Evolutionary conservation across 805 yeast genomes (phyloP).

Genomic region (Candida hungchunana): DNA sequence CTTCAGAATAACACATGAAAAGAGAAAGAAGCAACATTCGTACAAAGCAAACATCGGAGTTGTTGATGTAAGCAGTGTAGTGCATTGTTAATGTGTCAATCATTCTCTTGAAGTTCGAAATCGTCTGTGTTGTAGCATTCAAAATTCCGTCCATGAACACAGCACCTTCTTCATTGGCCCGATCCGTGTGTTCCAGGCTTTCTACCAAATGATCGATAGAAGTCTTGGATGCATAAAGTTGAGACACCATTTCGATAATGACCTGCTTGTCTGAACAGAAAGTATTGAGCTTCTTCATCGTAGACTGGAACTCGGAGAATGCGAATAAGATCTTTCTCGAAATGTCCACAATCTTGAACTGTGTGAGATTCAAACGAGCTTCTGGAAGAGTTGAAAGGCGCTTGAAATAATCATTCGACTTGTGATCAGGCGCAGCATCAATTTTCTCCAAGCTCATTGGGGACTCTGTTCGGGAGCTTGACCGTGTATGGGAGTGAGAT

Average conservation of each 20-base stretch:
- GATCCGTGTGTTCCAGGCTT: conserved; percentile 46
- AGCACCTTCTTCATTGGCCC: conserved; percentile 9
- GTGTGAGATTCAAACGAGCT: conserved; percentile 23
- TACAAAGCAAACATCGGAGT: conserved; percentile 59
- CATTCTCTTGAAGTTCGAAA: conserved; percentile 46
- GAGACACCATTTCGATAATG: conserved; percentile 49
- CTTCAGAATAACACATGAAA: conserved; percentile 61
- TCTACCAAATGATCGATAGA: conserved; percentile 56
- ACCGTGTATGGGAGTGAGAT: conserved; percentile 1
- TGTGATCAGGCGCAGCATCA: conserved; percentile 35
- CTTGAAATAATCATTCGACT: conserved; percentile 60
- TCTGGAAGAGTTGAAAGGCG: conserved; percentile 64
- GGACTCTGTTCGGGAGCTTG: conserved; percentile 9
- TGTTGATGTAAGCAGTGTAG: conserved; percentile 44
- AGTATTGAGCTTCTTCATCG: conserved; percentile 51
- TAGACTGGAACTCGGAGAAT: conserved; percentile 60
- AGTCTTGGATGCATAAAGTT: conserved; percentile 47
- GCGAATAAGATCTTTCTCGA: conserved; percentile 61
- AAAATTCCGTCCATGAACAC: conserved; percentile 15
- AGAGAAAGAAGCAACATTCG: conserved; percentile 58
- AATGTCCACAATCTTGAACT: conserved; percentile 34
- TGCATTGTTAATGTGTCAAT: conserved; percentile 45
- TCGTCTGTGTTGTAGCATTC: conserved; percentile 15
- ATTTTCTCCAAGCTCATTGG: conserved; percentile 12
- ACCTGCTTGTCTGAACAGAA: conserved; percentile 54